Base-by-base conservation (phyloP, 2,329 filamentous ascomycete species). In the Aspergillus neoniger region DNA sequence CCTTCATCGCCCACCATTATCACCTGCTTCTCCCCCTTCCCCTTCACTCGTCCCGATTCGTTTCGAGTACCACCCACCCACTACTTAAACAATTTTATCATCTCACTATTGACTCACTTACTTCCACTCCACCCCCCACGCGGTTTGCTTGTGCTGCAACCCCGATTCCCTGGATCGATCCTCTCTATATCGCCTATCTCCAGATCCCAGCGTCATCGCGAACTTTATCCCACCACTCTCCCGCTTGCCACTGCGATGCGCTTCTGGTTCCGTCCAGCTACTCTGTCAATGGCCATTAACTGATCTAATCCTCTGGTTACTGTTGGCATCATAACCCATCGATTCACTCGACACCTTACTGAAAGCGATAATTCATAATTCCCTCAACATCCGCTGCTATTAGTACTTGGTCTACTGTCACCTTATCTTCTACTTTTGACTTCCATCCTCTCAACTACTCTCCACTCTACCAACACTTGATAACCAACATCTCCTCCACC, bases 191-290 rank as follows among this genome's bases (percentile, higher is more conserved):
- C 38, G n/a, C 14, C 17, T 17, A 52, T 38, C 12, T 41, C 36
- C 50, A 39, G 32, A 55, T 47, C 49, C 36, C 50, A 52, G 53
- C 62, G 61, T 65, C 62, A 62, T 62, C 48, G 49, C 55, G 57
- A 64, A 64, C 62, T 23, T 50, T 61, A 55, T n/a, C 49, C 57
- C 43, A 43, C 47, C 39, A n/a, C 32, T 51, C 32, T 52, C 25
- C 21, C 59, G 52, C 54, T 64, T 54, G 64, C 64, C 64, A 66
- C 64, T 64, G 62, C 63, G 38, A 65, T 66, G 64, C 61, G 53
- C 55, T 28, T 55, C 39, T 62, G 59, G 58, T 56, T 60, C 52
- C 44, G 19, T 17, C 53, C 52, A 44, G 23, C 39, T 55, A 15
- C 53, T 44, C 53, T 47, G 39, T 55, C 53, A 44, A 55, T 47